phyloP scores from a whole-genome alignment of 495 filamentous ascomycete species.

The Haplographium delicatum region DNA sequence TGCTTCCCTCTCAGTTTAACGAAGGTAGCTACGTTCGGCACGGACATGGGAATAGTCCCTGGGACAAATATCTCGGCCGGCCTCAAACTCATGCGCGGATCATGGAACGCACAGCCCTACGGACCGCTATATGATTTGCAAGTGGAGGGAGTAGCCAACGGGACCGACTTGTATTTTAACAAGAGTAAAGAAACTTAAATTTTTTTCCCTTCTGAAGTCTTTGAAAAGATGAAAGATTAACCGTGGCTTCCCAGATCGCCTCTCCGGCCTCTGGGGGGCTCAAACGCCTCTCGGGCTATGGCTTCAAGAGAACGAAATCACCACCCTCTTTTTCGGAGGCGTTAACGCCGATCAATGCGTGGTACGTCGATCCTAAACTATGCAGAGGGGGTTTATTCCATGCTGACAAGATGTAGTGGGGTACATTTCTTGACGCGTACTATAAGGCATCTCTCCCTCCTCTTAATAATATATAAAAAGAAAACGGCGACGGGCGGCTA shows the following conservation, averaged over 20 bases:
- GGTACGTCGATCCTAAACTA: background rate
- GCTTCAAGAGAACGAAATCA: slow-evolving; percentile 6
- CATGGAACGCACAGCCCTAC: slow-evolving; percentile 31
- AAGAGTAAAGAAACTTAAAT: background rate
- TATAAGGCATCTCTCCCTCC: background rate
- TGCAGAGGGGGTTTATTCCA: background rate
- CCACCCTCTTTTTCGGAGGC: slow-evolving; percentile 4
- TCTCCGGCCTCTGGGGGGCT: slow-evolving; percentile 5
- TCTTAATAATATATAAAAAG: background rate
- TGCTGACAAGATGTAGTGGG: background rate
- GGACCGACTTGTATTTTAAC: slow-evolving; percentile 6
- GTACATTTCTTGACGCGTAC: slow-evolving; percentile 7
- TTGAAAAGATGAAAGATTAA: background rate
- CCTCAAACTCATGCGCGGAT: slow-evolving; percentile 27
- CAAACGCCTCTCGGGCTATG: slow-evolving; percentile 6
- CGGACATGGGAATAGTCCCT: slow-evolving; percentile 30
- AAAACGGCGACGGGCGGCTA: background rate
- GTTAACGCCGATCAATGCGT: slow-evolving; percentile 8
- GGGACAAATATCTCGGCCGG: slow-evolving; percentile 28
- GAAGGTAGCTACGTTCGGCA: slow-evolving; percentile 21
- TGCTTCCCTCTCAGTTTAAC: background rate
- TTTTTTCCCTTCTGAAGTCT: background rate
- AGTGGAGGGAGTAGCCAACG: slow-evolving; percentile 2
- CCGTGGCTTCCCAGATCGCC: background rate
- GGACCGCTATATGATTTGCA: slow-evolving; percentile 12